Evolutionary conservation across 768 basidiomycete species (phyloP).

Genomic region (Tricholoma terreum): DNA sequence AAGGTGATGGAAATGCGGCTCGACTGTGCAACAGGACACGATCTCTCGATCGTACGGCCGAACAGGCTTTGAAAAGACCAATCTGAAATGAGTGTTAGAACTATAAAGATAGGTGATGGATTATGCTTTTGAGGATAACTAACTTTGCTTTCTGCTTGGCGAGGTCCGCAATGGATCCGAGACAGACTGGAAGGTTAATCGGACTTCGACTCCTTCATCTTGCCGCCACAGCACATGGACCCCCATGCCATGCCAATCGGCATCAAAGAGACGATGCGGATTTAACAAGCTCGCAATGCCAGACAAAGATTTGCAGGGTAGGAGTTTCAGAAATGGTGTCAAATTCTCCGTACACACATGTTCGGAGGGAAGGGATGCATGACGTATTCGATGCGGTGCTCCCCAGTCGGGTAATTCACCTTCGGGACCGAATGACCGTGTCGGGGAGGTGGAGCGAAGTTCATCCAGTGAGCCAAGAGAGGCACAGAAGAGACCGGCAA

Average conservation of each 20-base stretch:
- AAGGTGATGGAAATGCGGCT: conserved; percentile 53
- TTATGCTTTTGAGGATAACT: conserved; percentile 3
- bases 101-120: neutral
- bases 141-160: conserved; percentile 54
- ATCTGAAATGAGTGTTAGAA: conserved; percentile 39
- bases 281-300: conserved; percentile 83
- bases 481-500: conserved; percentile 94
- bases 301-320: conserved; percentile 88
- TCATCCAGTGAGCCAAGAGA: conserved; percentile 79
- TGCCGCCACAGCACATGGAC: conserved; percentile 69
- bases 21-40: conserved; percentile 68
- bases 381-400: conserved; percentile 55
- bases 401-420: conserved; percentile 52
- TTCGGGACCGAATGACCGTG: conserved; percentile 56
- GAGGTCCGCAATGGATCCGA: conserved; percentile 69
- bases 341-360: conserved; percentile 97
- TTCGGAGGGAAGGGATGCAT: conserved; percentile 78
- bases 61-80: conserved; percentile 74
- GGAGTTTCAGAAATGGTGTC: conserved; percentile 90
- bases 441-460: conserved; percentile 69
- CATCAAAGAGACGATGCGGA: conserved; percentile 83
- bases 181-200: conserved; percentile 71
- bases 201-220: conserved; percentile 57
- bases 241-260: conserved; percentile 88
- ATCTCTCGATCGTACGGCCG: conserved; percentile 54